These are phyloP conservation scores for Globisporangium spiculum DNA, from an alignment of 352 stramenopile species.

Conservation along the genomic window DNA sequence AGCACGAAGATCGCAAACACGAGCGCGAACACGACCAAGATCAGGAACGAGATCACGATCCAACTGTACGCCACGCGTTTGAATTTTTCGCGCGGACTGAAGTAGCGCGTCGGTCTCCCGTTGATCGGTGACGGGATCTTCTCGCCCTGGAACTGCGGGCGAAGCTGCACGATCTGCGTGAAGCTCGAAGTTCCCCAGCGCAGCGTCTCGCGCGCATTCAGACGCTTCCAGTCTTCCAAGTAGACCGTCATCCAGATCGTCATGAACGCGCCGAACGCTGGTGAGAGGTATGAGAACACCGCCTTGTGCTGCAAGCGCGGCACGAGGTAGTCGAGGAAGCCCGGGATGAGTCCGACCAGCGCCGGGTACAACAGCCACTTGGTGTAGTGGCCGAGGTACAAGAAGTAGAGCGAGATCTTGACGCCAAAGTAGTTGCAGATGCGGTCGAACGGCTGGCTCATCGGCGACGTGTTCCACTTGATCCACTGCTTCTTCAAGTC, in stretches of 20 bases:
- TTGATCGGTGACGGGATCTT: constrained; percentile 76
- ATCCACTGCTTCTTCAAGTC: constrained; percentile 69
- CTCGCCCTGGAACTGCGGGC: constrained; percentile 75
- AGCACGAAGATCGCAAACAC: constrained; percentile 79
- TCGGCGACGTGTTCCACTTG: constrained; percentile 58
- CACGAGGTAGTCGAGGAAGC: constrained; percentile 68
- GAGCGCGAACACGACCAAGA: constrained; percentile 70
- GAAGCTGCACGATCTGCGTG: constrained; percentile 62
- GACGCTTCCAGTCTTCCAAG: constrained; percentile 88
- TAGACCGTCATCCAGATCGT: constrained; percentile 89
- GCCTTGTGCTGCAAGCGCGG: constrained; percentile 40
- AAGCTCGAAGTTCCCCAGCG: constrained; percentile 82
- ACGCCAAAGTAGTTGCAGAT: constrained; percentile 86
- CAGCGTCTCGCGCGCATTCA: constrained; percentile 75
- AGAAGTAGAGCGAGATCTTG: constrained; percentile 97
- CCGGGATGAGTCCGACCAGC: constrained; percentile 88
- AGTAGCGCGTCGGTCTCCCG: constrained; percentile 64
- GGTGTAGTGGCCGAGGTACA: constrained; percentile 96
- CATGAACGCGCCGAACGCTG: constrained; percentile 85
- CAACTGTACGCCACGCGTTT: constrained; percentile 76
- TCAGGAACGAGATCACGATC: constrained; percentile 75
- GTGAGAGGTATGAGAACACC: constrained; percentile 76
- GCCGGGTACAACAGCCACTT: constrained; percentile 94
- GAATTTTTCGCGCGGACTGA: constrained; percentile 59
- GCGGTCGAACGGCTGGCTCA: constrained; percentile 77